Conservation (phyloP, 2,329 filamentous ascomycete genomes). For the Aspergillus spinulosporus region DNA sequence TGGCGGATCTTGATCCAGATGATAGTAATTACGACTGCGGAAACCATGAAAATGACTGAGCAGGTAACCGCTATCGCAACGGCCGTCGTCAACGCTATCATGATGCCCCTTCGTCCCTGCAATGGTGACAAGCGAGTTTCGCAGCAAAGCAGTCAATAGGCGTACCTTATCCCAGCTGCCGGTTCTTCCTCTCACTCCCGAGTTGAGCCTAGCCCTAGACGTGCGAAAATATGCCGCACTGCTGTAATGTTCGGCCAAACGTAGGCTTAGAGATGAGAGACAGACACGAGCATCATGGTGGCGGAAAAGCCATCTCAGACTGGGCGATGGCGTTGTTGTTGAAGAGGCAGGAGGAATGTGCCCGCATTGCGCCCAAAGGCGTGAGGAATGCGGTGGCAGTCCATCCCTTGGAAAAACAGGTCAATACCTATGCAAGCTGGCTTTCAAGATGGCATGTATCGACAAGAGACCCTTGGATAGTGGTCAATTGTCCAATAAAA, state of each 20-base stretch:
- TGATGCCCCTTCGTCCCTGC: slow-evolving; percentile 20
- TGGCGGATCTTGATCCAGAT: slow-evolving; percentile 40
- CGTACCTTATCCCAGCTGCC: background rate
- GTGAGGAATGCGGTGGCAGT: slow-evolving; percentile 33
- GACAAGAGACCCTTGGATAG: background rate
- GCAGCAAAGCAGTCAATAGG: background rate
- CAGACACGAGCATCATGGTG: slow-evolving; percentile 16
- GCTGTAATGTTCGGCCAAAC: slow-evolving; percentile 10
- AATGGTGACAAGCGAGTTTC: background rate
- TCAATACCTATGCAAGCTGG: background rate
- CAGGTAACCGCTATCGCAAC: slow-evolving; percentile 39
- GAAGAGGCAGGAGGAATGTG: slow-evolving; percentile 32
- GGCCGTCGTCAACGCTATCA: slow-evolving; percentile 35
- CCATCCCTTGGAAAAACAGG: slow-evolving; percentile 14
- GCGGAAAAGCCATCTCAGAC: slow-evolving; percentile 12
- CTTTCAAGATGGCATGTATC: background rate
- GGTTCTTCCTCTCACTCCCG: background rate
- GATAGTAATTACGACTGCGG: slow-evolving; percentile 33
- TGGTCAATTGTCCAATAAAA: no score
- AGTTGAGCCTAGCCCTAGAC: background rate
- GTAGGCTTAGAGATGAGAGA: slow-evolving; percentile 14
- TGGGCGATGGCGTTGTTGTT: slow-evolving; percentile 33
- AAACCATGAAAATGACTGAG: slow-evolving; percentile 36
- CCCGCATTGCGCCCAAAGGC: slow-evolving; percentile 28
- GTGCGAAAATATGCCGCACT: slow-evolving; percentile 2